Evolutionary conservation across 2,329 filamentous ascomycete species (phyloP).

Genomic region (Diaporthe eres): DNA sequence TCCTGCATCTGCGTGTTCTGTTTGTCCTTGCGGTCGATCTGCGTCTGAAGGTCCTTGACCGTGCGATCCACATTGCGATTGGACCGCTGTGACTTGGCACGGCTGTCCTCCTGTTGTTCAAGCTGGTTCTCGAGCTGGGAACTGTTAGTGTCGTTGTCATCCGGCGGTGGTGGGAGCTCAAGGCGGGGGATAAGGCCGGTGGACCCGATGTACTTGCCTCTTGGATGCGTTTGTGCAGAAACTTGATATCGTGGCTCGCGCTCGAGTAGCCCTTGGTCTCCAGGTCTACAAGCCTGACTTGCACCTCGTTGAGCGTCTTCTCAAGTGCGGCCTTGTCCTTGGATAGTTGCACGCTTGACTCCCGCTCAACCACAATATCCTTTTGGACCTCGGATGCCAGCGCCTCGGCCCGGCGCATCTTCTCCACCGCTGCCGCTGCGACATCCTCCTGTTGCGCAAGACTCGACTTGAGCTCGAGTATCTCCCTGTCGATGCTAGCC

Average conservation of each 20-base stretch:
- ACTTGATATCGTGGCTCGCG: conserved; percentile 94
- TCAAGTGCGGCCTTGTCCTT: conserved; percentile 92
- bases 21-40: conserved; percentile 95
- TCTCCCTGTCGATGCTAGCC: conserved; percentile 87
- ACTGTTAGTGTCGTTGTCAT: conserved; percentile 47
- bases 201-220: conserved; percentile 75
- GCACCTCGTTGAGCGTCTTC: conserved; percentile 90
- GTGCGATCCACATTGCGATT: conserved; percentile 93
- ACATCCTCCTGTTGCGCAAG: conserved; percentile 96
- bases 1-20: conserved; percentile 84
- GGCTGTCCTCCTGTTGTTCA: conserved; percentile 84
- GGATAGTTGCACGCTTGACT: conserved; percentile 84
- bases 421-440: conserved; percentile 90
- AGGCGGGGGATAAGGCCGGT: conserved; percentile 27
- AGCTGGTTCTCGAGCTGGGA: conserved; percentile 87
- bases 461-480: conserved; percentile 89
- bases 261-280: conserved; percentile 98
- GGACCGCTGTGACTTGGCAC: conserved; percentile 85
- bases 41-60: conserved; percentile 91
- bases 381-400: conserved; percentile 91
- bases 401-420: conserved; percentile 95
- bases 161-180: background rate
- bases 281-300: conserved; percentile 90
- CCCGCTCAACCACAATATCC: conserved; percentile 88
- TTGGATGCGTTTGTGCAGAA: conserved; percentile 93